These are phyloP conservation scores for Leccinum uliginosum DNA, from an alignment of 768 basidiomycete genomes.

Conservation along the genomic window DNA sequence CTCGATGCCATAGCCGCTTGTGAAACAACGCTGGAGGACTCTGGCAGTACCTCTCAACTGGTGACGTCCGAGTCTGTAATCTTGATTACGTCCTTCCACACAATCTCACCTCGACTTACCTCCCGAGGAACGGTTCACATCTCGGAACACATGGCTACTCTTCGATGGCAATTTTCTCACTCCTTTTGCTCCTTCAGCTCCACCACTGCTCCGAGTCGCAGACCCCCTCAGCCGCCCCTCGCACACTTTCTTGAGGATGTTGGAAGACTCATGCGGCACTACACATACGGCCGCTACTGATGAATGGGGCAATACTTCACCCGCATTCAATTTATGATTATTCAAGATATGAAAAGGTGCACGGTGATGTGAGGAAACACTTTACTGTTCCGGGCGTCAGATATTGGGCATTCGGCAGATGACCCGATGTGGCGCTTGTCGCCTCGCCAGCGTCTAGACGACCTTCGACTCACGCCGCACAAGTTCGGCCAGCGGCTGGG, in stretches of 20 bases:
- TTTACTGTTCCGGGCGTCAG: too few species aligned
- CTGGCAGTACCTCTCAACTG: conserved; percentile 71
- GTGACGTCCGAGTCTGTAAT: conserved; percentile 79
- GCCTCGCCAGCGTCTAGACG: background rate
- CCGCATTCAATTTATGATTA: too few species aligned
- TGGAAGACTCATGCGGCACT: too few species aligned
- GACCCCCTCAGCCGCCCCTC: conserved; percentile 64
- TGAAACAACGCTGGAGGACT: conserved; percentile 59
- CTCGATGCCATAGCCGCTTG: conserved; percentile 46
- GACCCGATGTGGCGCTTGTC: background rate
- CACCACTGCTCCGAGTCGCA: conserved; percentile 47
- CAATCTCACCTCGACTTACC: conserved; percentile 18
- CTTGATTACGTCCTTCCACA: conserved; percentile 60
- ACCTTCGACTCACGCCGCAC: background rate
- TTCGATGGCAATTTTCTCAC: conserved; percentile 62
- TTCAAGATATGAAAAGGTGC: too few species aligned
- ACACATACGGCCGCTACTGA: too few species aligned
- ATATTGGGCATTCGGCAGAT: too few species aligned
- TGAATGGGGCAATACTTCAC: too few species aligned
- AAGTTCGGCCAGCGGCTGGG: background rate
- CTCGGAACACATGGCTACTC: conserved; percentile 58
- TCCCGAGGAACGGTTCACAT: conserved; percentile 16
- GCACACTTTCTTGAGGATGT: too few species aligned
- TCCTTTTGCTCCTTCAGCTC: conserved; percentile 53
- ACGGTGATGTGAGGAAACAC: too few species aligned